Evolutionary conservation across 2,329 filamentous ascomycete species (phyloP).

Genomic region (Aspergillus sp.): DNA sequence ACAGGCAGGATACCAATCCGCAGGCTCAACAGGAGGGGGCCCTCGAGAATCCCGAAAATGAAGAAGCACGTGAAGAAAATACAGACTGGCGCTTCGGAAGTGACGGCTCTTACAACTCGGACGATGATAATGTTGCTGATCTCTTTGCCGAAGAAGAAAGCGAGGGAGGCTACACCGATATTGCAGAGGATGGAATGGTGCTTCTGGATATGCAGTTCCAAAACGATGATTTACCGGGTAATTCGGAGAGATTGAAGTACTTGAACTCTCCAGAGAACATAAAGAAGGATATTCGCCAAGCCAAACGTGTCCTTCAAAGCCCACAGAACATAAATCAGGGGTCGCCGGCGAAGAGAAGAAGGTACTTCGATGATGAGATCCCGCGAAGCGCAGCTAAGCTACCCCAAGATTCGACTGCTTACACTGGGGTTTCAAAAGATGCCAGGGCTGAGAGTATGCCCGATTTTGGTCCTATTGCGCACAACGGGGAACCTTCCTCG

Average conservation of each 20-base stretch:
- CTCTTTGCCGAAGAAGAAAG: conserved; percentile 16
- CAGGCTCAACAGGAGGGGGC: conserved; percentile 14
- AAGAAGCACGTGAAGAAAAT: conserved; percentile 59
- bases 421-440: neutral
- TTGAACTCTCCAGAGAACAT: conserved; percentile 3
- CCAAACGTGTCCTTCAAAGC: neutral
- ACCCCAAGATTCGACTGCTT: neutral
- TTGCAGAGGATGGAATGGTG: conserved; percentile 18
- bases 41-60: conserved; percentile 10
- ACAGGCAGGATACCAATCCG: conserved; percentile 50
- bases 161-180: conserved; percentile 12
- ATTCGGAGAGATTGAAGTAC: neutral
- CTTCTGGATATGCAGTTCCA: conserved; percentile 23
- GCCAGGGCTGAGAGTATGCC: neutral
- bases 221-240: conserved; percentile 1
- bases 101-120: conserved; percentile 41
- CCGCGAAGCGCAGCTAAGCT: neutral
- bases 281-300: neutral
- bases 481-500: neutral
- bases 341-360: neutral
- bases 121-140: conserved; percentile 40
- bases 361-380: neutral
- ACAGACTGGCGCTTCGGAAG: conserved; percentile 52
- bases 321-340: neutral
- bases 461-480: neutral